phyloP scores from a whole-genome alignment of 352 stramenopile genomes.

The Globisporangium cylindrosporum region DNA sequence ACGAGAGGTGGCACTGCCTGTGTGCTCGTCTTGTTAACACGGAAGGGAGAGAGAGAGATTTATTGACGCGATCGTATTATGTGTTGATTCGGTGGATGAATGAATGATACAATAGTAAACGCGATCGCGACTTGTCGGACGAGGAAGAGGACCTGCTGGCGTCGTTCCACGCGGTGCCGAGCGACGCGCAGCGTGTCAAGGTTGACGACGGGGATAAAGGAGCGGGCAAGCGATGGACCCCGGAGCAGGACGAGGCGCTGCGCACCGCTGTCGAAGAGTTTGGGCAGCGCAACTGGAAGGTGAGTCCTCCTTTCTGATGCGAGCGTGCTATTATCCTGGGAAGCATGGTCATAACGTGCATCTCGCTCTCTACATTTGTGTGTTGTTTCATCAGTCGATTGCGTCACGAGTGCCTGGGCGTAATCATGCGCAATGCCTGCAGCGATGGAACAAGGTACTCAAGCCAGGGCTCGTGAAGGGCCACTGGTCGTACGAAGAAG shows the following conservation, averaged over 20 bases:
- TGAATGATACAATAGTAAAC: conserved; percentile 2
- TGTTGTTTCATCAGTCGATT: conserved; percentile 31
- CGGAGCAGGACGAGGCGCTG: conserved; percentile 72
- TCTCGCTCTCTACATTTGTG: background rate
- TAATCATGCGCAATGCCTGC: conserved; percentile 73
- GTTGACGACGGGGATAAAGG: conserved; percentile 44
- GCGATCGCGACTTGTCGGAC: conserved; percentile 14
- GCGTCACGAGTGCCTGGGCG: conserved; percentile 53
- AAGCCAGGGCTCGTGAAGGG: conserved; percentile 91
- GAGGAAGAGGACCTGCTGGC: conserved; percentile 33
- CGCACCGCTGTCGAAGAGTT: conserved; percentile 70
- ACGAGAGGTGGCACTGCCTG: background rate
- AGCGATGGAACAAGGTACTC: conserved; percentile 87
- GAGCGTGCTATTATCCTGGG: background rate
- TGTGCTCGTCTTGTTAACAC: background rate
- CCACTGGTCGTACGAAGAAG: conserved; percentile 91
- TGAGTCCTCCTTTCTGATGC: conserved; percentile 12
- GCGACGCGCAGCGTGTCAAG: conserved; percentile 49
- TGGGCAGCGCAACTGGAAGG: conserved; percentile 85
- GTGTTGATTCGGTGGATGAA: background rate
- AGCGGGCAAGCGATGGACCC: conserved; percentile 64
- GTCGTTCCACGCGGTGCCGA: conserved; percentile 51
- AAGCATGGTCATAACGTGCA: background rate
- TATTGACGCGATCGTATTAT: background rate
- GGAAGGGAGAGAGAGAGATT: background rate